phyloP scores from a whole-genome alignment of 2,329 filamentous ascomycete species.

The Aspergillus thermomutatus region DNA sequence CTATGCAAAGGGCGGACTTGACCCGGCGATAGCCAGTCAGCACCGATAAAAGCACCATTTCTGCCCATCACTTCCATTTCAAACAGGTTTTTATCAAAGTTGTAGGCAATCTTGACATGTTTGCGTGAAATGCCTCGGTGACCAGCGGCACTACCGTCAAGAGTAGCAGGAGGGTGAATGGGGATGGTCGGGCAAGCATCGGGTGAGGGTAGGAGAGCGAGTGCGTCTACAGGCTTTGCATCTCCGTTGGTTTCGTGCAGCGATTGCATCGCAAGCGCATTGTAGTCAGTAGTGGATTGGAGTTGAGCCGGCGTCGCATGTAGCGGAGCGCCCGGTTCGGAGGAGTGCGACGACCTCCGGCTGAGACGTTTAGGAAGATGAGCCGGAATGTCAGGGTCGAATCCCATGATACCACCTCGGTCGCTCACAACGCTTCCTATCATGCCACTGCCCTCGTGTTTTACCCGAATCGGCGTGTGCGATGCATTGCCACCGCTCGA shows the following conservation, averaged over 20 bases:
- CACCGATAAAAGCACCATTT: conserved; percentile 57
- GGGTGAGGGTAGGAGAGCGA: conserved; percentile 49
- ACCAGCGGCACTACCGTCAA: conserved; percentile 44
- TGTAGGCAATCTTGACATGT: conserved; percentile 60
- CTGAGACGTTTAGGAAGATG: conserved; percentile 39
- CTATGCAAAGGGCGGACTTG: conserved; percentile 51
- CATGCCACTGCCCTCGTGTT: conserved; percentile 43
- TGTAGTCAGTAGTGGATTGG: conserved; percentile 42
- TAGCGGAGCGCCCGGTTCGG: conserved; percentile 34
- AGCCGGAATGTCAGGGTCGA: conserved; percentile 42
- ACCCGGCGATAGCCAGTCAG: conserved; percentile 47
- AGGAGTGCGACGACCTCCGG: conserved; percentile 51
- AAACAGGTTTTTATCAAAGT: conserved; percentile 55
- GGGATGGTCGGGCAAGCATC: conserved; percentile 56
- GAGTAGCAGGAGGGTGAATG: conserved; percentile 54
- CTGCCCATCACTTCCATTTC: conserved; percentile 58
- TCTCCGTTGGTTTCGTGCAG: conserved; percentile 34
- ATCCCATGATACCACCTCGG: conserved; percentile 53
- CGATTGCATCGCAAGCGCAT: conserved; percentile 46
- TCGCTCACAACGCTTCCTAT: conserved; percentile 54
- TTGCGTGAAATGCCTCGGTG: conserved; percentile 61
- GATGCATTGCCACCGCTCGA: conserved; percentile 44
- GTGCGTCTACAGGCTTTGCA: conserved; percentile 44
- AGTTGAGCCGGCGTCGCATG: conserved; percentile 38
- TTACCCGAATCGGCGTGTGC: conserved; percentile 44